Percentiles rank a stretch among this genome's conserved stretches.
These are phyloP conservation scores for Plectosphaerella cucumerina DNA, from an alignment of 2,329 filamentous ascomycete species.

Conservation along the genomic window DNA sequence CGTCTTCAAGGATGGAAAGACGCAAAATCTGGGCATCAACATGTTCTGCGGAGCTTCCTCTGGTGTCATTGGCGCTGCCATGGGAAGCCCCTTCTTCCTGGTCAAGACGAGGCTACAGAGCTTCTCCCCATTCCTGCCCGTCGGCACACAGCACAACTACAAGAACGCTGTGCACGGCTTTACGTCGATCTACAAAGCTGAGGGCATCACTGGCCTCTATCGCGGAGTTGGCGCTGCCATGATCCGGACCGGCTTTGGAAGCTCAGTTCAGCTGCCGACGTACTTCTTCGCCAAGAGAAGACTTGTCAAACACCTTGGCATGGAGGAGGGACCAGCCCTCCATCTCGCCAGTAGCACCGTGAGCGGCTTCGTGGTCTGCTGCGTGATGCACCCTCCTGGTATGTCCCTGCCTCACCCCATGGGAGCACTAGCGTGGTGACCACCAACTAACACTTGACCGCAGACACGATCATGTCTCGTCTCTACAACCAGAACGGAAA, in stretches of 20 bases:
- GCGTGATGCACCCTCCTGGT: slow-evolving; percentile 96
- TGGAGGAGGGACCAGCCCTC: slow-evolving; percentile 85
- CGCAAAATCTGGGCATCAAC: slow-evolving; percentile 85
- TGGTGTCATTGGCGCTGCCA: slow-evolving; percentile 86
- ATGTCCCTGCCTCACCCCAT: slow-evolving; percentile 21
- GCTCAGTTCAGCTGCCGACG: slow-evolving; percentile 91
- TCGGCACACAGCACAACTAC: slow-evolving; percentile 96
- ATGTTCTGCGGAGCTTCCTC: slow-evolving; percentile 88
- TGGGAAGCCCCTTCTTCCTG: slow-evolving; percentile 93
- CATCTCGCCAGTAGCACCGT: slow-evolving; percentile 85
- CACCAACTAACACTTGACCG: not conserved
- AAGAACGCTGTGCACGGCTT: slow-evolving; percentile 81
- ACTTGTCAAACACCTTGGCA: slow-evolving; percentile 74
- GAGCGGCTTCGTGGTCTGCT: slow-evolving; percentile 94
- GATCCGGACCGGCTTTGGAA: slow-evolving; percentile 93
- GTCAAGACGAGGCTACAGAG: slow-evolving; percentile 96
- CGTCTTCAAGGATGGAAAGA: slow-evolving; percentile 66
- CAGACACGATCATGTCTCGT: slow-evolving; percentile 95
- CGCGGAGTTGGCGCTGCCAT: slow-evolving; percentile 89
- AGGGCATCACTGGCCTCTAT: slow-evolving; percentile 81
- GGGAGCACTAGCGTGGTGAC: not conserved
- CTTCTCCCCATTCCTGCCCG: slow-evolving; percentile 85
- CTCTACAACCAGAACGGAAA: slow-evolving; percentile 99
- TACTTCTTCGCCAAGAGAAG: slow-evolving; percentile 96
- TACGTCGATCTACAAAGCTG: slow-evolving; percentile 68